Evolutionary conservation across 2,329 filamentous ascomycete genomes (phyloP), one percentile per base, ranked within the genome.

Genomic region (Pseudonectria buxi): DNA sequence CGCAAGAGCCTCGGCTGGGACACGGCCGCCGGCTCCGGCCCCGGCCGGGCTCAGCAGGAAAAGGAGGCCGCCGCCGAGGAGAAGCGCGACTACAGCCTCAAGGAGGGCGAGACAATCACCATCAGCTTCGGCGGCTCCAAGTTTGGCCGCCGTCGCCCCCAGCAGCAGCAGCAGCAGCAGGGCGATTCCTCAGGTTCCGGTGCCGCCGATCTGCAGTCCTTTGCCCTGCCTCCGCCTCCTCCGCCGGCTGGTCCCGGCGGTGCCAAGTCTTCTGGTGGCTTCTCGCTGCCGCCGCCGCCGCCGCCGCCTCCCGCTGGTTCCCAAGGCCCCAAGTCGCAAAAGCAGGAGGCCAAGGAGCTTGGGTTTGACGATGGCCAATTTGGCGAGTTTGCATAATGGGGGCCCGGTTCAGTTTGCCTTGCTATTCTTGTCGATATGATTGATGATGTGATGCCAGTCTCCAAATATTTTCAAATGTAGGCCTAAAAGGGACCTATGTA

Each of bases 331-430:
- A 22, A 22, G 18, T 22, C 50, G 58, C 72, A 77, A 61, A 68
- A 72, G 50, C 65, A 63, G 50, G 71, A 74, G 10, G 65, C 72
- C 5, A 67, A 80, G 53, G 80, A 87, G 39, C 53, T 90, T 45
- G 86, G 86, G 1, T 92, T 92, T 51, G 86, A 94, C 53, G 85
- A 94, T 56, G 87, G 86, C 2, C 83, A 90, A 54, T 89, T 88
- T 72, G 86, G 86, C 14, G 86, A 94, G 62, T 94, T 94, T 64
- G 74, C 73, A 31, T 79, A 43, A 40, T 26, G 18, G 15, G 26
- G 24, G 25, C n/a, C n/a, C n/a, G 24, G 9, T 9, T 22, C 18
- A 9, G 18, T 22, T 22, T 22, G 18, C 18, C 9, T 22, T 9
- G 9, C 5, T 6, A 9, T 6, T 22, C 18, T 22, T 22, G 18